These are phyloP conservation scores for Sugiyamaella boreocaroliniensis DNA, from an alignment of 805 yeast genomes.

Conservation along the genomic window DNA sequence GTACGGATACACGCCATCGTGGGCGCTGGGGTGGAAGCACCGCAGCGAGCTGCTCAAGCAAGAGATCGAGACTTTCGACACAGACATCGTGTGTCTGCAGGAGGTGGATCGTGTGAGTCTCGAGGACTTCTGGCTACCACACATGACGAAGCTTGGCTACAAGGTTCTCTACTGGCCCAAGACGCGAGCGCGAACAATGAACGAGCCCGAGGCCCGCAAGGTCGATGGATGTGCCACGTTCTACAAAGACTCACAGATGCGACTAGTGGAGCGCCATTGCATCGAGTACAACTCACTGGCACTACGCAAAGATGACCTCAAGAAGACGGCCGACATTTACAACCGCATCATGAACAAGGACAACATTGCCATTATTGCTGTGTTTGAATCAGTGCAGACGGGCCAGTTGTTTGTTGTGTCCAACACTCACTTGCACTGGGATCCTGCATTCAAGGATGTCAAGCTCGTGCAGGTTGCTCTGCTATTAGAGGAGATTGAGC, in stretches of 20 bases:
- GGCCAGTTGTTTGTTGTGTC: conserved; percentile 69
- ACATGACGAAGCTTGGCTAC: conserved; percentile 68
- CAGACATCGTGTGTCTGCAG: conserved; percentile 86
- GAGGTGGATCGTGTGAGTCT: conserved; percentile 86
- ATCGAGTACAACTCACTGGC: conserved; percentile 66
- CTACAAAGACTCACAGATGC: conserved; percentile 62
- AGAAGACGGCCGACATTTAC: conserved; percentile 88
- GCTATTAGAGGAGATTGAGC: conserved; percentile 78
- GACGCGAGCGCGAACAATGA: conserved; percentile 87
- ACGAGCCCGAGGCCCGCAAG: conserved; percentile 66
- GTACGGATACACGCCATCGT: conserved; percentile 92
- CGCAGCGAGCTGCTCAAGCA: conserved; percentile 70
- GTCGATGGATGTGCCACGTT: conserved; percentile 99
- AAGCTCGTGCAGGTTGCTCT: conserved; percentile 94
- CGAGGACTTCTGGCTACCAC: conserved; percentile 81
- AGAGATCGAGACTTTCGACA: conserved; percentile 56
- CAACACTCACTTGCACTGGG: conserved; percentile 97
- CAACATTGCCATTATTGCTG: conserved; percentile 74
- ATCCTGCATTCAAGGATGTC: conserved; percentile 92
- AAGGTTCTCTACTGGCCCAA: conserved; percentile 77
- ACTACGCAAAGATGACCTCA: conserved; percentile 57
- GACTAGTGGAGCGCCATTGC: conserved; percentile 59
- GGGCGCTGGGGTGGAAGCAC: conserved; percentile 95
- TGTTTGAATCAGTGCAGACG: conserved; percentile 64
- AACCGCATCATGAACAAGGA: conserved; percentile 96